A percentile compares a stretch with the other conserved stretches of the same genome.
Evolutionary conservation across 1,284 basidiomycete species (phyloP).

Genomic region (Schizophyllum amplum): DNA sequence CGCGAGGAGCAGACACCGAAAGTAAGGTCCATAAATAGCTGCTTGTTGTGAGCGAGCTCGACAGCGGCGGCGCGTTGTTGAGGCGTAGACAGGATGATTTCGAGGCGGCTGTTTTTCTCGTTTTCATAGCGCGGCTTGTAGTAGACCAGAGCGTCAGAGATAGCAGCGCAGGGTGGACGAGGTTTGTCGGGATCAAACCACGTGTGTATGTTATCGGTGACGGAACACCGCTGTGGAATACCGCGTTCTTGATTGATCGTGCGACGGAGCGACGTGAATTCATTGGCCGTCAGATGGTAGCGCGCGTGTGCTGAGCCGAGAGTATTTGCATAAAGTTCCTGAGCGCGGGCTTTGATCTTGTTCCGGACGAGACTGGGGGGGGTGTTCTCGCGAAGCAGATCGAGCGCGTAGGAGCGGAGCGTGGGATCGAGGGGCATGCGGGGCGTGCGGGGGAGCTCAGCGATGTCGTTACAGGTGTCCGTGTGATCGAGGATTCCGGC

Average conservation of each 20-base stretch:
- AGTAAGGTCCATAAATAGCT: conserved; percentile 20
- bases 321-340: too few species aligned
- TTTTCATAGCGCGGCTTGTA: conserved; percentile 11
- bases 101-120: conserved; percentile 12
- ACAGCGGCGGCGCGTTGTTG: conserved; percentile 13
- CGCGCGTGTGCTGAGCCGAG: too few species aligned
- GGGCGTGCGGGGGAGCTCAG: too few species aligned
- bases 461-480: too few species aligned
- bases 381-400: too few species aligned
- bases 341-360: too few species aligned
- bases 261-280: conserved; percentile 16
- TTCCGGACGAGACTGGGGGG: too few species aligned
- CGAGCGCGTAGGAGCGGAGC: too few species aligned
- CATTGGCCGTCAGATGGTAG: conserved; percentile 3
- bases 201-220: conserved; percentile 16
- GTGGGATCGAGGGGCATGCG: too few species aligned
- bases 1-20: conserved; percentile 19
- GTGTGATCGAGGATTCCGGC: too few species aligned
- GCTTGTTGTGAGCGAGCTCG: conserved; percentile 18
- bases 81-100: conserved; percentile 14
- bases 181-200: conserved; percentile 14
- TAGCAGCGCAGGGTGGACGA: conserved; percentile 12
- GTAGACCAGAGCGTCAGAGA: conserved; percentile 13
- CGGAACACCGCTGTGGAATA: conserved; percentile 12
- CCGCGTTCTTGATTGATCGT: conserved; percentile 13